phyloP scores from a whole-genome alignment of 108 stramenopile genomes.

The Nitzschia inconspicua region DNA sequence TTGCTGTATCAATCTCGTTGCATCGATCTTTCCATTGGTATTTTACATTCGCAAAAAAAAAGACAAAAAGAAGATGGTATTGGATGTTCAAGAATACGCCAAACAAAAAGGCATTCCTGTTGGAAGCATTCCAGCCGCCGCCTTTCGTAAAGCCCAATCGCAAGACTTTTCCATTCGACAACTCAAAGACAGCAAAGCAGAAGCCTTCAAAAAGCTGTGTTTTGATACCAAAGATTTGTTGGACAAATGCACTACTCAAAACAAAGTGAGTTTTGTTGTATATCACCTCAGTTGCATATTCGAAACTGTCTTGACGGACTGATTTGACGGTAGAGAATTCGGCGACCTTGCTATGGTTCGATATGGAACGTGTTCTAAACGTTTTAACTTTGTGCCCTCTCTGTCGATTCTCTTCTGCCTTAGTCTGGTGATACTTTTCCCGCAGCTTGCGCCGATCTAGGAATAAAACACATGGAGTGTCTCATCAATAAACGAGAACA shows the following conservation, averaged over 20 bases:
- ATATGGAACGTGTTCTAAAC: background rate
- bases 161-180: constrained; percentile 1
- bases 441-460: constrained; percentile 20
- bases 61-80: background rate
- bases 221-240: constrained; percentile 1
- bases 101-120: constrained; percentile 6
- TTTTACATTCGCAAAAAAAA: too few relatives aligned
- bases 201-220: constrained; percentile 9
- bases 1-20: too few relatives aligned
- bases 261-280: background rate
- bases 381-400: background rate
- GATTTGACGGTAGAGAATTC: background rate
- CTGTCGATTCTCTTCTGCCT: background rate
- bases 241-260: background rate
- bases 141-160: constrained; percentile 1
- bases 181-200: constrained; percentile 3
- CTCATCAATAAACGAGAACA: constrained; percentile 25
- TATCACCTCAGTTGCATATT: background rate
- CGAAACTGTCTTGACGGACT: background rate
- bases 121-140: constrained; percentile 6
- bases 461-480: constrained; percentile 32
- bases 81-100: constrained; percentile 5
- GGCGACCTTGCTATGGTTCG: background rate
- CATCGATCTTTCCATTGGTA: too few relatives aligned
- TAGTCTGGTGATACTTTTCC: constrained; percentile 11